Evolutionary conservation across 805 yeast species (phyloP).

Genomic region (Candida endomychidarum): DNA sequence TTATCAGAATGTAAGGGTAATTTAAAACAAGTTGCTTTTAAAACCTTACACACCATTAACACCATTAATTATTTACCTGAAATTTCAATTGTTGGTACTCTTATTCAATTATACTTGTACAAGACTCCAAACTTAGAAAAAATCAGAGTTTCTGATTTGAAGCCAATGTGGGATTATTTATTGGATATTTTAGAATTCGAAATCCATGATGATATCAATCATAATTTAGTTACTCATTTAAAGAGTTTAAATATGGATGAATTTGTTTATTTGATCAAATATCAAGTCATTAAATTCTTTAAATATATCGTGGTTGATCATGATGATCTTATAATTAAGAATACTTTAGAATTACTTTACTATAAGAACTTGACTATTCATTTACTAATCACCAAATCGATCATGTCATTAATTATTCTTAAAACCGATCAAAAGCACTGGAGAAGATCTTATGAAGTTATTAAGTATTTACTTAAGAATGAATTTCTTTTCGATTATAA

Average conservation of each 20-base stretch:
- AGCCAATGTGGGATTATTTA: conserved; percentile 31
- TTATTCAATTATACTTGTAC: conserved; percentile 33
- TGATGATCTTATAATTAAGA: conserved; percentile 35
- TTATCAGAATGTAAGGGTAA: conserved; percentile 24
- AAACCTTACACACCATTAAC: conserved; percentile 53
- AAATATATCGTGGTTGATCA: conserved; percentile 23
- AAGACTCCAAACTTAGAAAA: conserved; percentile 14
- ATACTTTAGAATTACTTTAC: conserved; percentile 54
- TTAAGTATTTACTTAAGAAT: conserved; percentile 39
- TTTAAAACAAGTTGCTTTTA: conserved; percentile 54
- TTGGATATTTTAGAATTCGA: conserved; percentile 22
- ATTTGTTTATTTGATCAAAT: conserved; percentile 16
- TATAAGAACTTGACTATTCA: conserved; percentile 59
- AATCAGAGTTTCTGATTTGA: conserved; percentile 21
- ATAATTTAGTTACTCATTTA: conserved; percentile 21
- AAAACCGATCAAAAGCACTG: conserved; percentile 13
- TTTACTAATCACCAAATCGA: conserved; percentile 51
- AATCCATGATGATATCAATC: conserved; percentile 22
- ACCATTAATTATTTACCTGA: conserved; percentile 52
- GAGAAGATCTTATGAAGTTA: conserved; percentile 30
- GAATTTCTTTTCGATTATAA: conserved; percentile 45
- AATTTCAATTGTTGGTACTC: conserved; percentile 49
- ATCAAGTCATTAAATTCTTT: conserved; percentile 24
- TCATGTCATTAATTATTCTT: conserved; percentile 37
- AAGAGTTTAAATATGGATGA: conserved; percentile 20